Conservation (phyloP, 345 rosid species). For the Citrus sp. region DNA sequence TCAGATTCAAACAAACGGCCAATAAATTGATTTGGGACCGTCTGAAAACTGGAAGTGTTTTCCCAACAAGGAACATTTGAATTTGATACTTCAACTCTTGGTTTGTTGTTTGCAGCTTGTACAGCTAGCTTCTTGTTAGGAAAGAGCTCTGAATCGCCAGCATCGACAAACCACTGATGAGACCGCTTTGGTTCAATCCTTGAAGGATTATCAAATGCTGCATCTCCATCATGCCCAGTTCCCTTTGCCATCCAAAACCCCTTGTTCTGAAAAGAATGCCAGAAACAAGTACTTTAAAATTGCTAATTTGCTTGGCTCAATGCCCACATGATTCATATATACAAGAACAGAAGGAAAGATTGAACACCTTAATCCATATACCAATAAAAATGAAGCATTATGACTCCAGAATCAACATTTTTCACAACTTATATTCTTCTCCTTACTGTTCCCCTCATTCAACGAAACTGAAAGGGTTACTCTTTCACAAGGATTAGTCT, state of each 20-base stretch:
- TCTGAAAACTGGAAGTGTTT: conserved; percentile 49
- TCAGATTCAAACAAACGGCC: conserved; percentile 66
- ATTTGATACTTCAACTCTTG: conserved; percentile 33
- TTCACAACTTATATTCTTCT: not conserved
- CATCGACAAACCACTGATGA: conserved; percentile 66
- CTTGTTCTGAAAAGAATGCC: conserved; percentile 57
- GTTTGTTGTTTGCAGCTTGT: conserved; percentile 35
- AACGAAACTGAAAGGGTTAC: not conserved
- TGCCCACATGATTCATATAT: not conserved
- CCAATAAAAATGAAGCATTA: not conserved
- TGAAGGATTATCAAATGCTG: conserved; percentile 47
- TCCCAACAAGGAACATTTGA: conserved; percentile 59
- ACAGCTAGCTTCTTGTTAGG: conserved; percentile 77
- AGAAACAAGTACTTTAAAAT: conserved; percentile 8
- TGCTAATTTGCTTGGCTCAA: not conserved
- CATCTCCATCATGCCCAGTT: conserved; percentile 48
- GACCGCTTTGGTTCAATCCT: conserved; percentile 66
- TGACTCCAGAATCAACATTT: not conserved
- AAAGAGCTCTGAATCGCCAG: conserved; percentile 60
- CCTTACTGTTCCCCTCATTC: not conserved
- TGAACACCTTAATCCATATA: not conserved
- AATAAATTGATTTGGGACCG: conserved; percentile 59
- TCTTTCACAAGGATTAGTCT: not conserved
- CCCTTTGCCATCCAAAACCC: conserved; percentile 63
- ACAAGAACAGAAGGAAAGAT: not conserved